Evolutionary conservation across 306 rosid species (phyloP).

Genomic region (Erythrophleum fordii): DNA sequence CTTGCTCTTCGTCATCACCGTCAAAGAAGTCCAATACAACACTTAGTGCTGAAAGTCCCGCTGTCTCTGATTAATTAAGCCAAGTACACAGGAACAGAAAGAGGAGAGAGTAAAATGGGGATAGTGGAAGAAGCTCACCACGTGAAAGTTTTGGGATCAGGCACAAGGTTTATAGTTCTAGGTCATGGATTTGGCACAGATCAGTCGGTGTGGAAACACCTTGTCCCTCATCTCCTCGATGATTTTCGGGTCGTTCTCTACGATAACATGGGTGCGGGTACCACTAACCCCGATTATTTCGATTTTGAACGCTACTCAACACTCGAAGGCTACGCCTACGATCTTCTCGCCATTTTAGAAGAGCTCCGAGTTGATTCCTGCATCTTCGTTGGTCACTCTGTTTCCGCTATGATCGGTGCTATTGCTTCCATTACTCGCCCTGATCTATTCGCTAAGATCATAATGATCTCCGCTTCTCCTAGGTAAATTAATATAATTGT

Average conservation of each 20-base stretch:
- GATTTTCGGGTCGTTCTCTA: conserved; percentile 47
- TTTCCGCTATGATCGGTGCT: conserved; percentile 50
- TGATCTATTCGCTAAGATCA: conserved; percentile 44
- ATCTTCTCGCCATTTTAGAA: conserved; percentile 47
- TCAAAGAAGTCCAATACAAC: neutral
- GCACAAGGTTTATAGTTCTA: conserved; percentile 43
- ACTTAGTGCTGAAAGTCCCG: neutral
- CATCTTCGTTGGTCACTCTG: conserved; percentile 48
- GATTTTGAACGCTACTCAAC: conserved; percentile 48
- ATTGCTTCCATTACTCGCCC: conserved; percentile 51
- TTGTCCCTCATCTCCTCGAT: conserved; percentile 51
- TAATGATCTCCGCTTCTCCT: conserved; percentile 48
- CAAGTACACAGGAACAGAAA: neutral
- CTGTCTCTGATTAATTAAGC: neutral
- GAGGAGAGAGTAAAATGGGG: conserved; percentile 35
- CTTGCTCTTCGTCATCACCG: neutral
- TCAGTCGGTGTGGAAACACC: conserved; percentile 54
- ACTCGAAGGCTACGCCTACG: conserved; percentile 48
- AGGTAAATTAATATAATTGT: conserved; percentile 29
- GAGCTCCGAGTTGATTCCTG: conserved; percentile 46
- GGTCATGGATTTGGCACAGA: conserved; percentile 57
- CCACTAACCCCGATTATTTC: conserved; percentile 57
- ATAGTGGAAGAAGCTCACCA: conserved; percentile 54
- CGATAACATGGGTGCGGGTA: conserved; percentile 57
- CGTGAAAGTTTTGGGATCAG: conserved; percentile 47